Evolutionary conservation across 2,329 filamentous ascomycete species (phyloP).

Genomic region (Colletotrichum falcatum): DNA sequence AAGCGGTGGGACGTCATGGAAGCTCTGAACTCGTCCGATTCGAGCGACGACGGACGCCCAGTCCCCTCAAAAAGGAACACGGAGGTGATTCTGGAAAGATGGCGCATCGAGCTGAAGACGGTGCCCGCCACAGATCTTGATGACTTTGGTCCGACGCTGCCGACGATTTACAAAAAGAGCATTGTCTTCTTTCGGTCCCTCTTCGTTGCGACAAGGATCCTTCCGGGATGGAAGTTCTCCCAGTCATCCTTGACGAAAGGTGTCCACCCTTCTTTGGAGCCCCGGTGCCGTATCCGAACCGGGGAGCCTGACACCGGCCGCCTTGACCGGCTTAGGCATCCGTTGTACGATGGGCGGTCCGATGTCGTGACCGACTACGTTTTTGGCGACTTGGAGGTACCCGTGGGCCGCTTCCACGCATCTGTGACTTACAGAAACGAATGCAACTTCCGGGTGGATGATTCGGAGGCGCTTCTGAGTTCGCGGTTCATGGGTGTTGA

Average conservation of each 20-base stretch:
- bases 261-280: conserved; percentile 74
- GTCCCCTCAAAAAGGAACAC: conserved; percentile 62
- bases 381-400: conserved; percentile 87
- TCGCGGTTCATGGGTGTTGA: conserved; percentile 94
- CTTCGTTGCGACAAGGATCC: conserved; percentile 82
- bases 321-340: conserved; percentile 77
- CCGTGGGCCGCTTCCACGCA: conserved; percentile 85
- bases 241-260: conserved; percentile 79
- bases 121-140: conserved; percentile 60
- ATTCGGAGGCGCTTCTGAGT: conserved; percentile 89
- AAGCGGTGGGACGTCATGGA: conserved; percentile 94
- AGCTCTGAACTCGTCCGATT: conserved; percentile 75
- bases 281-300: conserved; percentile 83
- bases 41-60: conserved; percentile 57
- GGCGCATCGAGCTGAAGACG: conserved; percentile 85
- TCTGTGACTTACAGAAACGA: conserved; percentile 87
- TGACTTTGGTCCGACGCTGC: conserved; percentile 74
- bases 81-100: conserved; percentile 89
- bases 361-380: conserved; percentile 80
- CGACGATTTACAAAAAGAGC: conserved; percentile 96
- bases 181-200: conserved; percentile 94
- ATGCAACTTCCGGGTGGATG: conserved; percentile 91
- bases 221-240: conserved; percentile 88
- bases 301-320: conserved; percentile 66
- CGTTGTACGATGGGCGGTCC: conserved; percentile 72